Conservation (phyloP, 2,329 filamentous ascomycete species). For the Juglanconis oblonga region DNA sequence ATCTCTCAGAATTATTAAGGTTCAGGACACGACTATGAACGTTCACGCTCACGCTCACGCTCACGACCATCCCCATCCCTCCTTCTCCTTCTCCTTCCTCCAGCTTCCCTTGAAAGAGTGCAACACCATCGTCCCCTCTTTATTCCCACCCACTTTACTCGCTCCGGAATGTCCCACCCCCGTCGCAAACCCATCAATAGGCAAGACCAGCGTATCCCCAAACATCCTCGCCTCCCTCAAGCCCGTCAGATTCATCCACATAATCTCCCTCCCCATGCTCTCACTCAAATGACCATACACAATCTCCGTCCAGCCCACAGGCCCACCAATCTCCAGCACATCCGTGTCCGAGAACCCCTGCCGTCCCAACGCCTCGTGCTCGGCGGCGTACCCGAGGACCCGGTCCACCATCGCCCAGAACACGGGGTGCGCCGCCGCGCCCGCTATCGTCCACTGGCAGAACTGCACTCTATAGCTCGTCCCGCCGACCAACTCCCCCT, state of each 20-base stretch:
- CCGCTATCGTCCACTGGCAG: constrained; percentile 34
- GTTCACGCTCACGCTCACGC: too few species aligned
- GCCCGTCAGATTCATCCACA: constrained; percentile 10
- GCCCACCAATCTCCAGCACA: constrained; percentile 15
- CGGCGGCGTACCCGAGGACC: constrained; percentile 18
- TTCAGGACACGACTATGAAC: too few species aligned
- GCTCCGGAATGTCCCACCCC: constrained; percentile 20
- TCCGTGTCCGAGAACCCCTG: constrained; percentile 22
- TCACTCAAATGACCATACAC: constrained; percentile 12
- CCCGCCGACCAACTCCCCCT: constrained; percentile 14
- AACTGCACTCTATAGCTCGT: constrained; percentile 31
- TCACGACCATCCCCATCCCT: too few species aligned
- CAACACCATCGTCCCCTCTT: too few species aligned
- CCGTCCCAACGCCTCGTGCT: background rate
- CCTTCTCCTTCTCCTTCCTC: too few species aligned
- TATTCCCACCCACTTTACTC: background rate
- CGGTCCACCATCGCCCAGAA: constrained; percentile 27
- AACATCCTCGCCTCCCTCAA: constrained; percentile 20
- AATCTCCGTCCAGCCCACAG: constrained; percentile 15
- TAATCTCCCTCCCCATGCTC: constrained; percentile 13
- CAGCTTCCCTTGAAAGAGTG: too few species aligned
- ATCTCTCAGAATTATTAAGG: too few species aligned
- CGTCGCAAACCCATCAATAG: constrained; percentile 22
- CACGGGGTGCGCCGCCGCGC: constrained; percentile 29
- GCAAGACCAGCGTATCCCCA: constrained; percentile 23